These are phyloP conservation scores for Nakazawaea wyomingensis DNA, from an alignment of 805 yeast genomes.

Conservation along the genomic window DNA sequence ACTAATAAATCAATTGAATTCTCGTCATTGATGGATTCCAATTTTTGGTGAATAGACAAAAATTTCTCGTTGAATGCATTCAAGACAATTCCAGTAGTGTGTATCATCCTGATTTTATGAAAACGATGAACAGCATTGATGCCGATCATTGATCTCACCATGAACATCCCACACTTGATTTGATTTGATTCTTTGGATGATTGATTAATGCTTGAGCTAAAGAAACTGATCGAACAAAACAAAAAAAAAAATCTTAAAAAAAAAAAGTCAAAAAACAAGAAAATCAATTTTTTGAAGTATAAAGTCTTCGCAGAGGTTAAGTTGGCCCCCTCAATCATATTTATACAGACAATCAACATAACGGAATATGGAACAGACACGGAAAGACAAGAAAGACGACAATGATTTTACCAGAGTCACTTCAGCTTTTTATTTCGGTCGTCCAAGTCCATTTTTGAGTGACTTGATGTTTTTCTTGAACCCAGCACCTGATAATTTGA, in stretches of 20 bases:
- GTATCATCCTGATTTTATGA: too few species aligned
- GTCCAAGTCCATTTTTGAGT: constrained; percentile 9
- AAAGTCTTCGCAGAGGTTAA: too few species aligned
- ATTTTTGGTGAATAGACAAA: not conserved
- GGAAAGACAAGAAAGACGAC: not conserved
- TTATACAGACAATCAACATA: too few species aligned
- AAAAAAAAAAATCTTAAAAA: not conserved
- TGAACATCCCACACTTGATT: too few species aligned
- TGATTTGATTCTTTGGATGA: too few species aligned
- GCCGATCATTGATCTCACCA: too few species aligned
- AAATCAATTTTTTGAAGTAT: too few species aligned
- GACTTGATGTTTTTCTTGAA: constrained; percentile 5
- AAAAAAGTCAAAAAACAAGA: too few species aligned
- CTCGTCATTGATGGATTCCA: not conserved
- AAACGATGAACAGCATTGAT: too few species aligned
- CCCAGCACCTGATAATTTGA: constrained; percentile 29
- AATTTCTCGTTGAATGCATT: not conserved
- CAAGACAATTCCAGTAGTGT: not conserved
- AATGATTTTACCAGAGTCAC: not conserved
- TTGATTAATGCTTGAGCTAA: too few species aligned
- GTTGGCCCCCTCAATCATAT: too few species aligned
- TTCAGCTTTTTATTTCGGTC: constrained; percentile 4
- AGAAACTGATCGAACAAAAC: too few species aligned
- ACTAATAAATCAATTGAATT: constrained; percentile 13
- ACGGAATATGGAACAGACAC: not conserved